phyloP scores from a whole-genome alignment of 371 early-diverging fungal species.

The Pancytospora philotis region DNA sequence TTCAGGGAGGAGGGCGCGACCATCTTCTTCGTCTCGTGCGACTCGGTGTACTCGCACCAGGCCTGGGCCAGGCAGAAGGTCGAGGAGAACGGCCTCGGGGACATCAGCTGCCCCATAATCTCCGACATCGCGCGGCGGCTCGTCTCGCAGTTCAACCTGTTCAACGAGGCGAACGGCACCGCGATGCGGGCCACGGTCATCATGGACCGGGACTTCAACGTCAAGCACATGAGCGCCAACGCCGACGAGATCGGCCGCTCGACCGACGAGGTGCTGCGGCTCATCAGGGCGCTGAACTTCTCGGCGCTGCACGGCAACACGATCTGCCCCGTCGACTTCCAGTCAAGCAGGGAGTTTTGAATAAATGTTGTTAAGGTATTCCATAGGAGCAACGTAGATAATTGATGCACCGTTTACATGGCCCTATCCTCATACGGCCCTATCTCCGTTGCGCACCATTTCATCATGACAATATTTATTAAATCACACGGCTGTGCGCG shows the following conservation, averaged over 20 bases:
- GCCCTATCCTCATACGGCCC: too few relatives aligned
- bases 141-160: constrained; percentile 68
- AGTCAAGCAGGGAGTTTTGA: too few relatives aligned
- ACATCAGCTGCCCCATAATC: constrained; percentile 60
- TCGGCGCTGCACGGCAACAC: constrained; percentile 70
- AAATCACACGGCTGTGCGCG: too few relatives aligned
- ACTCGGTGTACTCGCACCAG: constrained; percentile 65
- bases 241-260: constrained; percentile 80
- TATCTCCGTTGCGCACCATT: too few relatives aligned
- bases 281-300: constrained; percentile 76
- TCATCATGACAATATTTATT: too few relatives aligned
- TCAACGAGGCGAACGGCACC: constrained; percentile 63
- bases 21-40: constrained; percentile 70
- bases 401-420: too few relatives aligned
- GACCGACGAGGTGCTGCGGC: constrained; percentile 79
- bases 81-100: constrained; percentile 78
- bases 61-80: constrained; percentile 68
- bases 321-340: constrained; percentile 54
- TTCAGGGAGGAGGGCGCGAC: constrained; percentile 67
- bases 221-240: constrained; percentile 67
- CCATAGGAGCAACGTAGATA: too few relatives aligned
- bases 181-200: constrained; percentile 65
- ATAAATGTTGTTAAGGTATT: too few relatives aligned
- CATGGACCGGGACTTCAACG: constrained; percentile 74
- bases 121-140: constrained; percentile 75